Conservation (phyloP, 2,329 filamentous ascomycete genomes). For the Boeremia lycopersici region DNA sequence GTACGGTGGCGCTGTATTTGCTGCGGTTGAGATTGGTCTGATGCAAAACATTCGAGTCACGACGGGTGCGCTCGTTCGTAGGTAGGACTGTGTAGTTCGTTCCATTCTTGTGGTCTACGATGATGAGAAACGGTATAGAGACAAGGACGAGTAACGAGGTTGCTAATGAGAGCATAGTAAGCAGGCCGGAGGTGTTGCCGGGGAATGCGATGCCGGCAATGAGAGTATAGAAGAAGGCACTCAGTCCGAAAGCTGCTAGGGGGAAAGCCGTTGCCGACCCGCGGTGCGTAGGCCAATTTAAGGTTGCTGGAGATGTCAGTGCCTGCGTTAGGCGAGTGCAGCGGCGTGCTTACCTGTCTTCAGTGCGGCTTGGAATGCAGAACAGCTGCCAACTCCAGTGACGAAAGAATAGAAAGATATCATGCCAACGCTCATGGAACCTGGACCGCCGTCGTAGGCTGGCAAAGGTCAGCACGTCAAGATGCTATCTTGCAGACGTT, state of each 20-base stretch:
- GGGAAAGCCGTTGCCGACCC: slow-evolving; percentile 95
- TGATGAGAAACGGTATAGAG: slow-evolving; percentile 83
- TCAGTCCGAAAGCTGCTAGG: slow-evolving; percentile 88
- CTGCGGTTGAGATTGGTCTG: slow-evolving; percentile 56
- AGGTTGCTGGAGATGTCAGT: slow-evolving; percentile 65
- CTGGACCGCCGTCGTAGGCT: slow-evolving; percentile 74
- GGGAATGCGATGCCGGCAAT: slow-evolving; percentile 79
- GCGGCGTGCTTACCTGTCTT: slow-evolving; percentile 64
- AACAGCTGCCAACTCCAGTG: slow-evolving; percentile 86
- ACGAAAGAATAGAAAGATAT: slow-evolving; percentile 86
- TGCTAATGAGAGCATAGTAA: slow-evolving; percentile 79
- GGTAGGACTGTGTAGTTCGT: slow-evolving; percentile 64
- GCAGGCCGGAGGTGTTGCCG: slow-evolving; percentile 79
- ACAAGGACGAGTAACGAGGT: slow-evolving; percentile 76
- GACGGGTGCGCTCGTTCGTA: slow-evolving; percentile 53
- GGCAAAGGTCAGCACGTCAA: slow-evolving; percentile 38
- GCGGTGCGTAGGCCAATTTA: slow-evolving; percentile 89
- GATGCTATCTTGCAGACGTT: not conserved
- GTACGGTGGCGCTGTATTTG: slow-evolving; percentile 48
- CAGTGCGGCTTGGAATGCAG: slow-evolving; percentile 85
- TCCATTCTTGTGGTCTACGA: slow-evolving; percentile 68
- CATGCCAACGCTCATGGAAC: slow-evolving; percentile 59
- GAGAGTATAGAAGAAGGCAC: slow-evolving; percentile 93
- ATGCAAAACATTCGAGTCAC: slow-evolving; percentile 53
- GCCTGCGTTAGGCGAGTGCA: too few species aligned